Evolutionary conservation across 305 asterid species (phyloP), one percentile per base, ranked within the genome.

Genomic region (Fraxinus dipetala): DNA sequence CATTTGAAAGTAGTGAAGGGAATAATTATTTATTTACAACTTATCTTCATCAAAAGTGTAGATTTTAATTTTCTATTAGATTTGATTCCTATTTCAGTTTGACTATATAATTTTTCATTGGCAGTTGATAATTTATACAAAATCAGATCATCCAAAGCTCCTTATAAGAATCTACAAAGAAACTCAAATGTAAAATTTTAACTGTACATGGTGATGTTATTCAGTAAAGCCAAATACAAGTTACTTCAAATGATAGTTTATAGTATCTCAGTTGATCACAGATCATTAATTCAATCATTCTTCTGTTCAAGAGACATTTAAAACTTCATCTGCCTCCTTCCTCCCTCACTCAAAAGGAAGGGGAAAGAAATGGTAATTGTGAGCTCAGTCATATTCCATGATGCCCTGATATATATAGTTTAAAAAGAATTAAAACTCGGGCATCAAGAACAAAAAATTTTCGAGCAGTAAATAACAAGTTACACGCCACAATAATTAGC

Each of bases 401-500:
- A 43, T 43, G 13, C 54, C 54, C n/a, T 2, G 45, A 38, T 8
- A 34, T 26, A 2, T 34, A 38, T 38, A 38, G 8, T 51, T 18
- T 16, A 51, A 51, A 16, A 51, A 51, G 61, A 51, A 51, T 51
- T 14, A 51, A 51, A 4, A 4, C 22, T 51, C 61, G 8, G 61
- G 22, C 61, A 16, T 16, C 61, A 51, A 16, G 22, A 48, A 3
- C 59, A 48, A 4, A 22, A 16, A 4, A 16, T 16, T 51, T 4
- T 51, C 22, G 59, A 48, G 59, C 59, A 14, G 59, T 48, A 48
- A 48, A 14, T 48, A 48, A 48, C 59, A 48, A 48, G 18, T 35
- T 76, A 70, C 54, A 85, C 72, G 73, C 80, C 81, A 83, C 75
- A 16, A 79, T 61, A 84, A 86, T 79, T 79, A 80, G 80, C 84